Conservation (phyloP, 306 rosid species). For the Medicago ruthenica region DNA sequence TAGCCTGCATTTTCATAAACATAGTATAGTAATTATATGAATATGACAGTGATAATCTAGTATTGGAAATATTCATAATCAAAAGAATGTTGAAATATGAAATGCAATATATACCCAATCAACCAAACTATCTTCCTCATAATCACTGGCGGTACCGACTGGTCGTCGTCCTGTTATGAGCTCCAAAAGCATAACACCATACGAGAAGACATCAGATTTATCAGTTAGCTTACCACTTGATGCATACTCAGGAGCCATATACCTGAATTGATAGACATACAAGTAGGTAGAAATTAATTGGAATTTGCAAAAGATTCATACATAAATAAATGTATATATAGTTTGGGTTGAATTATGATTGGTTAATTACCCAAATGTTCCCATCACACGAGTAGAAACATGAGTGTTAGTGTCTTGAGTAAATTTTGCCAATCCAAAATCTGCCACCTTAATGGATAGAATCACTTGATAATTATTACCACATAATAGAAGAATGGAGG, state of each 20-base stretch:
- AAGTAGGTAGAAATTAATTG: neutral
- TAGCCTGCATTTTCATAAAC: conserved; percentile 61
- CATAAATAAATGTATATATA: neutral
- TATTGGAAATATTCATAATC: neutral
- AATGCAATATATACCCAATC: conserved; percentile 71
- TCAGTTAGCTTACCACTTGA: conserved; percentile 91
- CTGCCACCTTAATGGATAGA: conserved; percentile 67
- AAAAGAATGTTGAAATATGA: neutral
- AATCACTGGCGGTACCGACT: conserved; percentile 47
- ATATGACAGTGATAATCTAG: neutral
- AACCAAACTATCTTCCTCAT: conserved; percentile 72
- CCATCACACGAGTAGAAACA: conserved; percentile 94
- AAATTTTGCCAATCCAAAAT: conserved; percentile 90
- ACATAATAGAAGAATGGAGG: too few species aligned
- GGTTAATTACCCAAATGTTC: conserved; percentile 78
- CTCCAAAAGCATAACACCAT: conserved; percentile 79
- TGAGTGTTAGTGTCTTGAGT: conserved; percentile 74
- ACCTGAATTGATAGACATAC: conserved; percentile 46
- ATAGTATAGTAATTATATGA: neutral
- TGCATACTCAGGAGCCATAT: conserved; percentile 96
- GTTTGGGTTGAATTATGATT: neutral
- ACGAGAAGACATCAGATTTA: conserved; percentile 91
- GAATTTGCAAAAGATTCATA: neutral
- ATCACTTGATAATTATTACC: neutral
- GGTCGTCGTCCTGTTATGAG: conserved; percentile 75